These are phyloP conservation scores for Coprinellus aureogranulatus DNA, from an alignment of 768 basidiomycete species.

Conservation along the genomic window DNA sequence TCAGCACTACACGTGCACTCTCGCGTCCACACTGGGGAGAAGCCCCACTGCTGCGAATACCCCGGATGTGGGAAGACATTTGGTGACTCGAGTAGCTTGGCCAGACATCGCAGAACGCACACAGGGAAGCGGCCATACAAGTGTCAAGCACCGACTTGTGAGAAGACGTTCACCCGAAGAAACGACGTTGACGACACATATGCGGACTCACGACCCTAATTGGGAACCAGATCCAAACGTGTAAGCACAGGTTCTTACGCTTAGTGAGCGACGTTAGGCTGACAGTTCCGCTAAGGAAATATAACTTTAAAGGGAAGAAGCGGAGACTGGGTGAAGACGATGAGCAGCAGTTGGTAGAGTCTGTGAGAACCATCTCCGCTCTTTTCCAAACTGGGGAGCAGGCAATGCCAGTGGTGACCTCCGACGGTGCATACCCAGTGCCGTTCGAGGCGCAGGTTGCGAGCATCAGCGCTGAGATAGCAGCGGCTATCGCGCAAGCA, in stretches of 20 bases:
- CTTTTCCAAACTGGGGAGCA: constrained; percentile 53
- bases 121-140: constrained; percentile 85
- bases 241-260: constrained; percentile 41
- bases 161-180: constrained; percentile 84
- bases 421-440: constrained; percentile 37
- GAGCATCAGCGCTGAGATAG: constrained; percentile 78
- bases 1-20: constrained; percentile 87
- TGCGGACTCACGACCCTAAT: constrained; percentile 81
- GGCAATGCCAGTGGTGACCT: constrained; percentile 24
- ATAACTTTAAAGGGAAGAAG: constrained; percentile 76
- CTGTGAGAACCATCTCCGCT: constrained; percentile 72
- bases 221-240: constrained; percentile 85
- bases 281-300: constrained; percentile 48
- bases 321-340: constrained; percentile 59
- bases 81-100: constrained; percentile 87
- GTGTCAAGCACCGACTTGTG: constrained; percentile 78
- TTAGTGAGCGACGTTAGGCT: not conserved
- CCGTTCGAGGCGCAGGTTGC: constrained; percentile 63
- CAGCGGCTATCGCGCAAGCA: constrained; percentile 75
- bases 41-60: constrained; percentile 89
- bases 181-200: constrained; percentile 84
- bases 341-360: constrained; percentile 67
- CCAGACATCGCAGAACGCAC: constrained; percentile 86
- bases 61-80: constrained; percentile 85
- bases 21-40: constrained; percentile 90